Evolutionary conservation across 306 rosid species (phyloP).

Genomic region (Glycine latifolia): DNA sequence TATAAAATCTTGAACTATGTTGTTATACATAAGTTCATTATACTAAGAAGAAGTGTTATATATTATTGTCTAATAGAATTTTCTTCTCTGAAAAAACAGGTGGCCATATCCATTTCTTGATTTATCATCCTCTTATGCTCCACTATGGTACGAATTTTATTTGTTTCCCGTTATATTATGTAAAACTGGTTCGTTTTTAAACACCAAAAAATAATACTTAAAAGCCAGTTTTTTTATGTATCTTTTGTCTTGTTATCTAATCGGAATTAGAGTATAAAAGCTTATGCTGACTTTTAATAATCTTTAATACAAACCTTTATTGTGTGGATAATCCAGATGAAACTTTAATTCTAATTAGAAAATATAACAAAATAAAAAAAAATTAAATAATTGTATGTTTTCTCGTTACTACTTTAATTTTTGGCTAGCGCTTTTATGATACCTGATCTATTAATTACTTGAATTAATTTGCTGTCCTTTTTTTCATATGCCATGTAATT

Average conservation of each 20-base stretch:
- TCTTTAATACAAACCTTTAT: too few species aligned
- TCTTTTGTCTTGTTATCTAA: neutral
- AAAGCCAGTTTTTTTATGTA: neutral
- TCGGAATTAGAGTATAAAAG: too few species aligned
- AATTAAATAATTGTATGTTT: too few species aligned
- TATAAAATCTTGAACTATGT: slow-evolving; percentile 44
- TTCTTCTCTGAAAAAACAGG: slow-evolving; percentile 60
- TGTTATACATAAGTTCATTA: neutral
- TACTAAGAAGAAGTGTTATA: neutral
- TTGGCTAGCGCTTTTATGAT: too few species aligned
- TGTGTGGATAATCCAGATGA: too few species aligned
- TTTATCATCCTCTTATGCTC: slow-evolving; percentile 84
- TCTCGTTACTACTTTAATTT: too few species aligned
- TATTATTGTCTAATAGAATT: slow-evolving; percentile 24
- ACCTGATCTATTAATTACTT: neutral
- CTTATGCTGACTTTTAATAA: too few species aligned
- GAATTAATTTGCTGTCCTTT: slow-evolving; percentile 39
- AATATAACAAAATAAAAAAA: too few species aligned
- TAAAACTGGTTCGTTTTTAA: neutral
- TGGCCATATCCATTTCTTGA: slow-evolving; percentile 99
- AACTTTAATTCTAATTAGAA: too few species aligned
- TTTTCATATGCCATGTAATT: slow-evolving; percentile 16
- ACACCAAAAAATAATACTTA: neutral
- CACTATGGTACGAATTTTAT: slow-evolving; percentile 71
- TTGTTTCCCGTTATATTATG: neutral